phyloP scores from a whole-genome alignment of 179 eudicot genomes.

The Patellifolia procumbens region DNA sequence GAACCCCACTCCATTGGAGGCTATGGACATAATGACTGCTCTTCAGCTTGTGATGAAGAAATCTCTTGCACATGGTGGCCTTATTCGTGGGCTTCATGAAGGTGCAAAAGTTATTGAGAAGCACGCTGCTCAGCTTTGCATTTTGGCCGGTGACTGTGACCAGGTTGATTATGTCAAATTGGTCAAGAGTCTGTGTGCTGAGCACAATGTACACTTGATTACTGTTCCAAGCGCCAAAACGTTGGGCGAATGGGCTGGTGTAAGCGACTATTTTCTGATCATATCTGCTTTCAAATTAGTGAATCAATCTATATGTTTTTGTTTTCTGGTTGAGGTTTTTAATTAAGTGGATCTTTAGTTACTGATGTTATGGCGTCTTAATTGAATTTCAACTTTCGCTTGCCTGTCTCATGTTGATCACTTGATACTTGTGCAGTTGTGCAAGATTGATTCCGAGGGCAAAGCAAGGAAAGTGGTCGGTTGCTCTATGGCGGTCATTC shows the following conservation, averaged over 20 bases:
- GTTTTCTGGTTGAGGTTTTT: no score
- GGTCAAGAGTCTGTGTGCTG: slow-evolving; percentile 49
- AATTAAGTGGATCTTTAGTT: no score
- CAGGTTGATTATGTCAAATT: slow-evolving; percentile 43
- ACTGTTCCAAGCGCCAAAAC: slow-evolving; percentile 48
- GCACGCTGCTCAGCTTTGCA: slow-evolving; percentile 51
- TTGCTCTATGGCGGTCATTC: slow-evolving; percentile 44
- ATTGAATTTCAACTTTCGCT: no score
- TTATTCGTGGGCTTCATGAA: slow-evolving; percentile 46
- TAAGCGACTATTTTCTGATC: slow-evolving; percentile 29
- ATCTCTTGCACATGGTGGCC: slow-evolving; percentile 47
- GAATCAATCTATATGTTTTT: no score
- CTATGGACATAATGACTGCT: slow-evolving; percentile 44
- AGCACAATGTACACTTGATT: slow-evolving; percentile 46
- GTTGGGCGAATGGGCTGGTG: slow-evolving; percentile 54
- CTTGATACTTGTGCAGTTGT: slow-evolving; percentile 28
- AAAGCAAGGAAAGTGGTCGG: slow-evolving; percentile 52
- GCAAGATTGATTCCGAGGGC: slow-evolving; percentile 51
- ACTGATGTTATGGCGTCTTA: no score
- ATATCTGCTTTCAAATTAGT: no score
- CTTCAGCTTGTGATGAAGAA: slow-evolving; percentile 48
- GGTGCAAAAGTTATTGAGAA: slow-evolving; percentile 50
- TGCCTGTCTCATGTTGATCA: no score
- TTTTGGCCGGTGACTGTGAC: slow-evolving; percentile 52
- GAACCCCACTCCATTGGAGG: slow-evolving; percentile 34